Base-by-base conservation (phyloP, 805 yeast species). In the Scheffersomyces stipitis region DNA sequence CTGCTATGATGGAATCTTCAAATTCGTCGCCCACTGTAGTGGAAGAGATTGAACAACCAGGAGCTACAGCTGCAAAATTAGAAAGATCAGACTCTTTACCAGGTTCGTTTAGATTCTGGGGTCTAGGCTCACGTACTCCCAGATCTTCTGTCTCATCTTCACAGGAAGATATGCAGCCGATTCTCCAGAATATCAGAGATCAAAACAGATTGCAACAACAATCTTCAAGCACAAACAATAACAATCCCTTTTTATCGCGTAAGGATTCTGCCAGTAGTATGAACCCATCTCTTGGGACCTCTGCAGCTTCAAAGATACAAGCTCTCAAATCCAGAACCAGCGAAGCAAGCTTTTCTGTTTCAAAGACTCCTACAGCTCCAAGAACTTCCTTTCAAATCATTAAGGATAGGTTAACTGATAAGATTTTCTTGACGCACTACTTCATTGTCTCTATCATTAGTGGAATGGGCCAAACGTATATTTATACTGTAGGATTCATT, bases 401-500 rank as follows among this genome's bases (percentile, higher is more conserved):
- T 4, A 45, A 44, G 22, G 40, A 46, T 4, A 40, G 62, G 7
- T 27, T 64, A 3, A 36, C 48, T 9, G 44, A 54, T 36, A 60
- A 45, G 32, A 38, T 50, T 4, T 84, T 80, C 40, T 42, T 80
- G 14, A 59, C 71, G 6, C 82, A 78, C 45, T 81, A 69, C 46
- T 30, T 77, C 5, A 66, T 79, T n/a, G 63, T 82, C 16, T 77
- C 85, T 0, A 56, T 76, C 4, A 59, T 77, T 30, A 76, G 81
- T 51, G 82, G 86, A 1, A 65, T 80, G 29, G 86, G 89, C 3
- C 90, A 83, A 54, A 75, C 78, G 57, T 85, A 83, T 52, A 83
- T 85, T 18, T 85, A 72, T 51, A 74, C 85, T 2, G 81, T 85
- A 24, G 95, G 95, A 0, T 84, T 80, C 49, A 71, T 85, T n/a